Percentiles rank a stretch among this genome's conserved stretches.
Evolutionary conservation across 768 basidiomycete genomes (phyloP).

Genomic region (Lactarius quietus): DNA sequence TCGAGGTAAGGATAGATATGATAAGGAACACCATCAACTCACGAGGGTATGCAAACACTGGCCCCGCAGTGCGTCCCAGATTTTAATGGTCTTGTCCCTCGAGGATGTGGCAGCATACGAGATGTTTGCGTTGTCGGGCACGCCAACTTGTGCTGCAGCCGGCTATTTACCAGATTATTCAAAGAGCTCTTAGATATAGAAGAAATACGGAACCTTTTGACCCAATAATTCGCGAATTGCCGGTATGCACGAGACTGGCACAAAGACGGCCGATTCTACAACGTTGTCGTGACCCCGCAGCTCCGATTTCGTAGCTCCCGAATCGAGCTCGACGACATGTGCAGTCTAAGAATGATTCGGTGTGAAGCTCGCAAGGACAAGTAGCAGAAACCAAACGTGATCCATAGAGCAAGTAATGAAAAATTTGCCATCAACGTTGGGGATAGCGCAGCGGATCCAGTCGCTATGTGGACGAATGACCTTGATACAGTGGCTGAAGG

Average conservation of each 20-base stretch:
- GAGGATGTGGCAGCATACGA: conserved; percentile 49
- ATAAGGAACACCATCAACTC: conserved; percentile 6
- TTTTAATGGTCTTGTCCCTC: conserved; percentile 50
- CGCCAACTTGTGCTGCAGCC: conserved; percentile 28
- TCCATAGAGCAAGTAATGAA: conserved; percentile 52
- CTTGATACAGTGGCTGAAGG: conserved; percentile 46
- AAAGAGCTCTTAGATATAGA: neutral
- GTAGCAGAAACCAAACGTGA: conserved; percentile 39
- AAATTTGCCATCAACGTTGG: conserved; percentile 42
- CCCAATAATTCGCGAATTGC: conserved; percentile 48
- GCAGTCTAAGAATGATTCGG: conserved; percentile 40
- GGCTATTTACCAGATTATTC: conserved; percentile 24
- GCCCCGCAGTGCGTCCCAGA: conserved; percentile 50
- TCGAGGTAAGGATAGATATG: neutral
- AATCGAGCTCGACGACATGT: conserved; percentile 46
- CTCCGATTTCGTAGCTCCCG: conserved; percentile 49
- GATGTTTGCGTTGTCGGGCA: conserved; percentile 35
- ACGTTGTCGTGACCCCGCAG: conserved; percentile 55
- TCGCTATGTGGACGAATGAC: conserved; percentile 49
- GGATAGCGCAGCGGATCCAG: conserved; percentile 46
- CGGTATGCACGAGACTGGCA: conserved; percentile 41
- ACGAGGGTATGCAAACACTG: conserved; percentile 51
- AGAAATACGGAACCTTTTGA: conserved; percentile 34
- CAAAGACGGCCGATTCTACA: conserved; percentile 50
- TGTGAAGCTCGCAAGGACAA: neutral